Evolutionary conservation across 2,329 filamentous ascomycete genomes (phyloP).

Genomic region (Ophiosphaerella herpotricha): DNA sequence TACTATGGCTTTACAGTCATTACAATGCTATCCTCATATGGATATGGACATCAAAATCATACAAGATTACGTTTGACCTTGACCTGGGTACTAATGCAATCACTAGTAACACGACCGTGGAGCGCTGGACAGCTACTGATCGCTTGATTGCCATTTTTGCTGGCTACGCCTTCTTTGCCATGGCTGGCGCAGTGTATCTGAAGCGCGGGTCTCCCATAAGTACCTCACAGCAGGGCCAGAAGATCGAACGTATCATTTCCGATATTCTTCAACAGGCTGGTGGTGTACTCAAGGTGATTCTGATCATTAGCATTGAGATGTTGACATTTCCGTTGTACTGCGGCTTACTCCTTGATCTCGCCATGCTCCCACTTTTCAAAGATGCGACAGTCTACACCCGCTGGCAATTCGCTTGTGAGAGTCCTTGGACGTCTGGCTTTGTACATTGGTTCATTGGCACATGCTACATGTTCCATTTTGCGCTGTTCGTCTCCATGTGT

Average conservation of each 20-base stretch:
- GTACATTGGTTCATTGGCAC: constrained; percentile 99
- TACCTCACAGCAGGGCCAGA: constrained; percentile 57
- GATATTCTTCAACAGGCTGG: constrained; percentile 90
- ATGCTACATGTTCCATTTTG: constrained; percentile 99
- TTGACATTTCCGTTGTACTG: constrained; percentile 96
- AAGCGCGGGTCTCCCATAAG: constrained; percentile 73
- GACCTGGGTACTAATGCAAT: constrained; percentile 28
- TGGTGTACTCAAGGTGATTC: constrained; percentile 94
- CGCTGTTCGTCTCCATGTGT: constrained; percentile 98
- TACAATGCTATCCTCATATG: constrained; percentile 22
- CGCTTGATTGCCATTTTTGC: constrained; percentile 74
- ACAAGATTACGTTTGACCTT: constrained; percentile 44
- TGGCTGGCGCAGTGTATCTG: constrained; percentile 78
- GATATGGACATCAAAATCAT: constrained; percentile 41
- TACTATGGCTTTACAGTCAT: constrained; percentile 12
- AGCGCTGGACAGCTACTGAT: constrained; percentile 57
- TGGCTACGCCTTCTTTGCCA: constrained; percentile 78
- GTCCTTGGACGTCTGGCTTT: constrained; percentile 88
- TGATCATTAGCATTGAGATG: constrained; percentile 99
- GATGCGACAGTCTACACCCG: constrained; percentile 77
- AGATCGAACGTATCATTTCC: constrained; percentile 74
- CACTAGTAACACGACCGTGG: constrained; percentile 30
- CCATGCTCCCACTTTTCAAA: constrained; percentile 86
- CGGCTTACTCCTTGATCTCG: constrained; percentile 84
- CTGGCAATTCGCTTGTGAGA: constrained; percentile 74